Conservation (phyloP, 768 basidiomycete genomes). For the Leccinum boreale region DNA sequence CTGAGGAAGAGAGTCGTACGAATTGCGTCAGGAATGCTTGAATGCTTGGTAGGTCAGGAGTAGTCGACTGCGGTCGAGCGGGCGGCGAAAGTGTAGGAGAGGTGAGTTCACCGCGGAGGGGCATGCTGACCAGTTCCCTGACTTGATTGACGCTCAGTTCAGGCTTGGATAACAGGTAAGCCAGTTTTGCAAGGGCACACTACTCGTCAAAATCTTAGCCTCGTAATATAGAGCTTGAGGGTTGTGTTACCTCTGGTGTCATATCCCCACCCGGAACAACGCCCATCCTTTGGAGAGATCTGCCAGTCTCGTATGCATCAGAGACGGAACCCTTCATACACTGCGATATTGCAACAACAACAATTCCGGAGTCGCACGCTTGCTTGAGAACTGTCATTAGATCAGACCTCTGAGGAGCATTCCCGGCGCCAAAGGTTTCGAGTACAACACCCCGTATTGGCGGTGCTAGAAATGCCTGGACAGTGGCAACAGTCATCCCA, state of each 20-base stretch:
- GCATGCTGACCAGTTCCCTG: slow-evolving; percentile 67
- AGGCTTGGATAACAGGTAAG: slow-evolving; percentile 85
- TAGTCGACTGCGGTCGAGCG: slow-evolving; percentile 36
- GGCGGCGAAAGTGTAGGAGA: slow-evolving; percentile 43
- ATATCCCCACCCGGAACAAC: slow-evolving; percentile 87
- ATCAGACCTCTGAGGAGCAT: slow-evolving; percentile 81
- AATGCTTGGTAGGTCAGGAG: slow-evolving; percentile 55
- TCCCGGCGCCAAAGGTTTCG: slow-evolving; percentile 91
- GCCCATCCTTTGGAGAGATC: slow-evolving; percentile 65
- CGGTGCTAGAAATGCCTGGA: slow-evolving; percentile 72
- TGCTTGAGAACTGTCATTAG: slow-evolving; percentile 73
- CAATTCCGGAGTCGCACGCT: slow-evolving; percentile 78
- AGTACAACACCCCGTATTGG: slow-evolving; percentile 81
- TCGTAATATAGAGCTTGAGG: background rate
- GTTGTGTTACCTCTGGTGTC: slow-evolving; percentile 78
- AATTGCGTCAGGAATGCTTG: slow-evolving; percentile 67
- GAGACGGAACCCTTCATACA: slow-evolving; percentile 86
- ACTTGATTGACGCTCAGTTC: slow-evolving; percentile 68
- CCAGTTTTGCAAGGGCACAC: slow-evolving; percentile 89
- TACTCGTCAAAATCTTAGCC: slow-evolving; percentile 28
- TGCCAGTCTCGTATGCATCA: slow-evolving; percentile 78
- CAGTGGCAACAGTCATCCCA: slow-evolving; percentile 72
- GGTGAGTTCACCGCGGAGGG: slow-evolving; percentile 88
- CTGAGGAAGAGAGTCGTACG: slow-evolving; percentile 56
- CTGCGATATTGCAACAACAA: slow-evolving; percentile 91